A percentile compares a stretch with the other conserved stretches of the same genome.
phyloP scores from a whole-genome alignment of 345 rosid genomes.

The Populus simonii region DNA sequence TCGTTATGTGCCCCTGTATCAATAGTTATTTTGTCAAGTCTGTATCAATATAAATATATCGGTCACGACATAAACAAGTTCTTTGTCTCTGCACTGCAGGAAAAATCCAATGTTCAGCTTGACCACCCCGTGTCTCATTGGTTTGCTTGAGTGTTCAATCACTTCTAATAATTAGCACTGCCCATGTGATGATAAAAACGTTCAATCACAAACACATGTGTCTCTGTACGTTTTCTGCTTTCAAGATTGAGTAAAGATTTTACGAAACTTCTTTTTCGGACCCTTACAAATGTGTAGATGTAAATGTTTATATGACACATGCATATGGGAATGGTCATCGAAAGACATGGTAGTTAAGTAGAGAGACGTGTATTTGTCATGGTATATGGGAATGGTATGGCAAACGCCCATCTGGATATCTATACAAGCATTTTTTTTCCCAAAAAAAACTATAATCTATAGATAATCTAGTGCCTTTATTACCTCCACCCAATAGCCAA shows the following conservation, averaged over 20 bases:
- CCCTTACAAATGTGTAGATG: neutral
- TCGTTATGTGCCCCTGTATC: neutral
- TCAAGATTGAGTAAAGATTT: neutral
- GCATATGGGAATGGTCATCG: neutral
- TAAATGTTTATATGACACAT: neutral
- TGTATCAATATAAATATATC: neutral
- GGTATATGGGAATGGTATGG: no score
- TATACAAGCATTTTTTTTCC: no score
- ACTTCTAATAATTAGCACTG: no score
- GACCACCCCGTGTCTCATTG: neutral
- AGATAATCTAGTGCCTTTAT: no score
- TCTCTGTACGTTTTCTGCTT: neutral
- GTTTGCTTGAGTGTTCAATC: neutral
- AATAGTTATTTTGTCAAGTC: neutral
- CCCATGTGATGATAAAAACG: neutral
- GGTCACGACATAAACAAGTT: neutral
- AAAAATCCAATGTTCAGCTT: neutral
- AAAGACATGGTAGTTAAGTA: no score
- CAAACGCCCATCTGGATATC: no score
- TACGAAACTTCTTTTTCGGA: neutral
- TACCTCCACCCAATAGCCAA: no score
- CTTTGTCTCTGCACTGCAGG: neutral
- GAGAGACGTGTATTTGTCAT: no score
- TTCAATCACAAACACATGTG: neutral
- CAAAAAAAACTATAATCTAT: no score